Percentiles rank a stretch among this genome's conserved stretches.
phyloP scores from a whole-genome alignment of 2,329 filamentous ascomycete species.

The Stromatinia cepivora region DNA sequence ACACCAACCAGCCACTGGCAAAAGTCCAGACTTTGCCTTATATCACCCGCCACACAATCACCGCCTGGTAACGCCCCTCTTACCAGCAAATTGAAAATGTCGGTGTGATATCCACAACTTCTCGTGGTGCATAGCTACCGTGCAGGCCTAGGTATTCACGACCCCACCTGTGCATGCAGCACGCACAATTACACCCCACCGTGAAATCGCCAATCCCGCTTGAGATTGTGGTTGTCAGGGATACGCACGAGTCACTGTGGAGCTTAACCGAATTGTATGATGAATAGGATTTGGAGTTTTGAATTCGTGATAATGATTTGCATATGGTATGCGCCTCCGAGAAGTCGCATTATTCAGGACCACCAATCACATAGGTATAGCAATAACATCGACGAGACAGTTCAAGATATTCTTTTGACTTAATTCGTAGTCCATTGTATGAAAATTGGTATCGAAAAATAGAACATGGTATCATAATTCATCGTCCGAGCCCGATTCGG shows the following conservation, averaged over 20 bases:
- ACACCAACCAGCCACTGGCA: background rate
- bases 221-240: slow-evolving; percentile 15
- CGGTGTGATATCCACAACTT: slow-evolving; percentile 19
- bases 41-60: slow-evolving; percentile 1
- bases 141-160: background rate
- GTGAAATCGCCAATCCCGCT: slow-evolving; percentile 3
- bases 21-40: background rate
- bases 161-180: slow-evolving; percentile 8
- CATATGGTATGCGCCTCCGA: background rate
- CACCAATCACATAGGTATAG: slow-evolving; percentile 5
- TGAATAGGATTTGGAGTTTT: background rate
- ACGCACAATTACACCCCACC: slow-evolving; percentile 11
- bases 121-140: slow-evolving; percentile 6
- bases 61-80: slow-evolving; percentile 9
- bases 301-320: slow-evolving; percentile 7
- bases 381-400: background rate
- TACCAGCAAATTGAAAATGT: slow-evolving; percentile 3
- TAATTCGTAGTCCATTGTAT: background rate
- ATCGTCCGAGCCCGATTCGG: slow-evolving; percentile 39
- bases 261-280: background rate
- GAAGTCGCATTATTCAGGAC: background rate
- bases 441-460: slow-evolving; percentile 1
- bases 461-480: slow-evolving; percentile 25
- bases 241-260: slow-evolving; percentile 20
- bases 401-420: background rate